Percentiles rank a stretch among this genome's conserved stretches.
These are phyloP conservation scores for Ambrosia trifida DNA, from an alignment of 129 eudicot species.

Conservation along the genomic window DNA sequence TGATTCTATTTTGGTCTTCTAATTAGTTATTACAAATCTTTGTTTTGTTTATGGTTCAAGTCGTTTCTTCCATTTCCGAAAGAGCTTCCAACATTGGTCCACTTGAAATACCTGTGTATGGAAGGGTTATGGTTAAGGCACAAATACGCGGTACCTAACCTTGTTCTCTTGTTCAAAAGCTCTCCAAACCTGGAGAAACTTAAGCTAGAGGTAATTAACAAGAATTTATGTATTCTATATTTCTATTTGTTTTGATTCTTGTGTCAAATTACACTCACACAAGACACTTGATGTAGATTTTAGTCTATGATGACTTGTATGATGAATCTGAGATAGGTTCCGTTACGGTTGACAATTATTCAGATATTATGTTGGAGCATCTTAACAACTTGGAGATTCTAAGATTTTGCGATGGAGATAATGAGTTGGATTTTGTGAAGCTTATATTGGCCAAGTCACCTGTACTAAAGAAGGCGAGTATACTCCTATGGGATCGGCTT, in stretches of 20 bases:
- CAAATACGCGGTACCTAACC: background rate
- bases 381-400: background rate
- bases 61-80: conserved; percentile 1
- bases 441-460: conserved; percentile 16
- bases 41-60: conserved; percentile 3
- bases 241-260: background rate
- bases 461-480: conserved; percentile 11
- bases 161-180: background rate
- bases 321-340: background rate
- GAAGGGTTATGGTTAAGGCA: background rate
- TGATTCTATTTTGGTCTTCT: background rate
- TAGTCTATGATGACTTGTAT: background rate
- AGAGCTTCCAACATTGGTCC: conserved; percentile 7
- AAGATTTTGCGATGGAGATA: background rate
- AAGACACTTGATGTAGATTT: conserved; percentile 3
- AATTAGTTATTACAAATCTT: background rate
- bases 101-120: conserved; percentile 7
- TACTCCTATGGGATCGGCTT: background rate
- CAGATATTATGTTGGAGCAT: background rate
- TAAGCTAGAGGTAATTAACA: conserved; percentile 4
- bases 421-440: conserved; percentile 15
- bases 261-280: background rate
- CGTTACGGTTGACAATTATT: background rate
- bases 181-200: conserved; percentile 11
- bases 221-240: background rate